Conservation (phyloP, 371 early-diverging fungal genomes). For the Parasitella parasitica region DNA sequence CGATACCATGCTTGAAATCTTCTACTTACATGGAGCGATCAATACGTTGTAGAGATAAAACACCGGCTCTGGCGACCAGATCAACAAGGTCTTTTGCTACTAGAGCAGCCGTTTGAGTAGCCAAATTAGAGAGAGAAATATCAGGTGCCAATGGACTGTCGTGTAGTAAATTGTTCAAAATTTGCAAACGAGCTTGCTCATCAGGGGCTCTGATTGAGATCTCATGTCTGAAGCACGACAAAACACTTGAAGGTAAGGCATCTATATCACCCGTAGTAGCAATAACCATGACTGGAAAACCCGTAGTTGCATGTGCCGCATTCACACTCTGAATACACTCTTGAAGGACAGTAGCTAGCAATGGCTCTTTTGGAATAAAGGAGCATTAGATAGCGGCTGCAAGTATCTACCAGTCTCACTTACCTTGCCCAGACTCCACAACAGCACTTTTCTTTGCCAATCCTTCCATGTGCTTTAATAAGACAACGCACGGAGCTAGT, state of each 20-base stretch:
- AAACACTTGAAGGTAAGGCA: slow-evolving; percentile 67
- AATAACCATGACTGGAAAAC: slow-evolving; percentile 75
- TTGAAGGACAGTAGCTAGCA: slow-evolving; percentile 67
- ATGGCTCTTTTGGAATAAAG: too few relatives aligned
- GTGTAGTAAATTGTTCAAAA: slow-evolving; percentile 56
- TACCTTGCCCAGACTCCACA: slow-evolving; percentile 69
- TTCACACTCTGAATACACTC: slow-evolving; percentile 65
- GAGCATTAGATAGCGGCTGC: too few relatives aligned
- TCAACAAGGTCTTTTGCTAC: slow-evolving; percentile 82
- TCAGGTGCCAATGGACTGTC: slow-evolving; percentile 72
- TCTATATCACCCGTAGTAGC: slow-evolving; percentile 80
- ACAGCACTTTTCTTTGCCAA: slow-evolving; percentile 70
- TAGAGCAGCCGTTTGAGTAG: slow-evolving; percentile 92
- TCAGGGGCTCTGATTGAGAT: slow-evolving; percentile 73
- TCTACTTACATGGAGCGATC: slow-evolving; percentile 53
- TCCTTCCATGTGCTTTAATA: slow-evolving; percentile 80
- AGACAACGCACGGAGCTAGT: slow-evolving; percentile 78
- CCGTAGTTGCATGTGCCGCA: slow-evolving; percentile 53
- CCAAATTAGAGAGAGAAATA: slow-evolving; percentile 66
- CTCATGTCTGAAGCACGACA: slow-evolving; percentile 77
- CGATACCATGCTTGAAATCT: neutral
- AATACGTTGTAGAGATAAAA: slow-evolving; percentile 68
- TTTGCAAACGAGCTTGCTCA: slow-evolving; percentile 64
- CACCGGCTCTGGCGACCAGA: slow-evolving; percentile 72
- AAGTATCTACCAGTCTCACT: too few relatives aligned